Base-by-base conservation (phyloP, 2,329 filamentous ascomycete genomes). In the Onygenales sp. region DNA sequence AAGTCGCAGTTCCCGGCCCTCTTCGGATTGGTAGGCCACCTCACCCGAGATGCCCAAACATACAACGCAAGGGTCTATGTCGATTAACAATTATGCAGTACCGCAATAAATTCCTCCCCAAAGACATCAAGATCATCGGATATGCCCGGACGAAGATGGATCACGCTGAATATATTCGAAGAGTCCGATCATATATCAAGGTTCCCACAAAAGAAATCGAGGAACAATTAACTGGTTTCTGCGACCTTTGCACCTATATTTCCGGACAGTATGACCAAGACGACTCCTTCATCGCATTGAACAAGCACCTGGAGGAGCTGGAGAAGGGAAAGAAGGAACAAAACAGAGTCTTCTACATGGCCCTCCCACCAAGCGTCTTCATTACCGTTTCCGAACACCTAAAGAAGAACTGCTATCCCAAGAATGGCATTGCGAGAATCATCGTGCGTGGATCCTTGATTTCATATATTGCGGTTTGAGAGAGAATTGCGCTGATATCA, bases 81-180 rank as follows among this genome's bases (percentile, higher is more conserved):
- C 62, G 42, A 59, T 56, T 53, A 42, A 53, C 49, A 31, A 49
- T 14, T 39, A 50, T 51, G 59, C 68, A 95, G 91, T 95, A 92
- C 78, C 89, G 93, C 70, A 98, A 98, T 79, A 92, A 96, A 75
- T 98, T 97, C 78, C 87, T 98, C 50, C 93, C 74, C 65, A 95
- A 95, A 75, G 90, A 94, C 73, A 90, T 95, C 74, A 88, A 85
- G 74, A 96, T 98, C 70, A 84, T 98, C 66, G 93, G 93, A 78
- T 98, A 98, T 88, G 93, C 93, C 65, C 86, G 93, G 70, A 98
- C 93, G 64, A 96, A 96, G 80, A 98, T 98, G 93, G 91, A 97
- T 76, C 90, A 92, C 67, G 85, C 89, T 59, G 93, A 98, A 73
- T 97, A 88, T 77, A 81, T 97, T 69, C 88, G 86, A 75, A 84